Conservation (phyloP, 257 asterid genomes). For the Leptodermis oblonga region DNA sequence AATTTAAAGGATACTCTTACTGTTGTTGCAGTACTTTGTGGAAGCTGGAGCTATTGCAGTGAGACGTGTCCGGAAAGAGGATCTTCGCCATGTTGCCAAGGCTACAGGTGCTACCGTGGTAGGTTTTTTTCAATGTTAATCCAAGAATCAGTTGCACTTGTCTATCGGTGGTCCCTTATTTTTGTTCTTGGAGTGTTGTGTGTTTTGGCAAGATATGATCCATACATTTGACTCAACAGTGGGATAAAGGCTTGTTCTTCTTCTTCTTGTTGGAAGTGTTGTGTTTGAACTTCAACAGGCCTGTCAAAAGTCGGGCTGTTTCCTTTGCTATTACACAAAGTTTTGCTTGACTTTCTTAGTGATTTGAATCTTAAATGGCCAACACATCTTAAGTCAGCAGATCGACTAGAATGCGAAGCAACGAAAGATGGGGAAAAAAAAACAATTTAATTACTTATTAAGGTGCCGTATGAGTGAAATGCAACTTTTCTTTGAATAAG, state of each 20-base stretch:
- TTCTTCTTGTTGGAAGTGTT: no score
- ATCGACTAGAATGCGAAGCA: not conserved
- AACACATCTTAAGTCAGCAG: not conserved
- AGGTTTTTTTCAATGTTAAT: slow-evolving; percentile 23
- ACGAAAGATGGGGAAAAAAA: not conserved
- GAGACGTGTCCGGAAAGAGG: slow-evolving; percentile 90
- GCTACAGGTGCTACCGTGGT: slow-evolving; percentile 94
- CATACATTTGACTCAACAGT: no score
- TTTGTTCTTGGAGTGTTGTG: not conserved
- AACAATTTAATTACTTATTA: no score
- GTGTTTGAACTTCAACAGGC: not conserved
- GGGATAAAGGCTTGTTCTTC: no score
- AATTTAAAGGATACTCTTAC: not conserved
- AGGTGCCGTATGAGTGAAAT: not conserved
- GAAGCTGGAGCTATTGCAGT: slow-evolving; percentile 97
- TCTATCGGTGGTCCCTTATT: not conserved
- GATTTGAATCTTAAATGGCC: not conserved
- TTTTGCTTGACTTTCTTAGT: not conserved
- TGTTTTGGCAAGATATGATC: no score
- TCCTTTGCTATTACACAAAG: not conserved
- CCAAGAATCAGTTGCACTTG: not conserved
- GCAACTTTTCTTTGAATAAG: not conserved
- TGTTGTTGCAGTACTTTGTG: slow-evolving; percentile 69
- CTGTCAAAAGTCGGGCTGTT: not conserved
- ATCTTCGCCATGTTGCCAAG: slow-evolving; percentile 91